Base-by-base conservation (phyloP, 352 stramenopile genomes). In the Thalassiosira sp. region DNA sequence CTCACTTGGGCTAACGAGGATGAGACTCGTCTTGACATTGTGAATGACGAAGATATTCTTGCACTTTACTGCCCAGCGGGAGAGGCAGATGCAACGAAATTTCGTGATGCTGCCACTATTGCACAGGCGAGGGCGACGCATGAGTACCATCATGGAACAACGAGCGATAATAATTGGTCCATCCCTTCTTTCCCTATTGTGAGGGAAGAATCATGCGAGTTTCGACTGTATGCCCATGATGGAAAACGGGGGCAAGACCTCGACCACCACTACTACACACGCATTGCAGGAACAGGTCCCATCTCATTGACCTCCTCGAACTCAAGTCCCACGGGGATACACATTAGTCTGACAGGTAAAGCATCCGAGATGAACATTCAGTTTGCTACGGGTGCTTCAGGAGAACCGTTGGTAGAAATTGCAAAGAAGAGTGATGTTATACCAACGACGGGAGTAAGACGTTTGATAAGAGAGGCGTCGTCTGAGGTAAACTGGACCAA, bases 121-220 rank as follows among this genome's bases (percentile, higher is more conserved):
- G 59, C 28, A 16, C 81, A 88, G 71, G 61, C 57, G 22, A 27
- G 35, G 16, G 72, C 78, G 0, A 73, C 70, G 11, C 60, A 72
- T 59, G 16, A 54, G 6, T 8, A 58, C n/a, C 31, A 37, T 20
- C 22, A 33, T 48, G 20, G 20, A 7, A 1, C 1, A 43, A 48
- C 22, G 16, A 58, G 22, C 20, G 10, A 58, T 6, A 72, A 78
- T 35, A 16, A 51, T 37, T 89, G 82, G 82, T 61, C 20, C 24
- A 85, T 89, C 60, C 74, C 73, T 31, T 40, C 28, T 16, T 89
- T 89, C 72, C 78, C 82, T 43, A 72, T 76, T n/a, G 28, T 81
- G n/a, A 48, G 65, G 3, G 54, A 80, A 56, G 27, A 76, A 37
- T 49, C 27, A 7, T 89, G 82, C 35, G 56, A 79, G 27, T 89